These are phyloP conservation scores for Logfia minima DNA, from an alignment of 129 eudicot species.

Conservation along the genomic window DNA sequence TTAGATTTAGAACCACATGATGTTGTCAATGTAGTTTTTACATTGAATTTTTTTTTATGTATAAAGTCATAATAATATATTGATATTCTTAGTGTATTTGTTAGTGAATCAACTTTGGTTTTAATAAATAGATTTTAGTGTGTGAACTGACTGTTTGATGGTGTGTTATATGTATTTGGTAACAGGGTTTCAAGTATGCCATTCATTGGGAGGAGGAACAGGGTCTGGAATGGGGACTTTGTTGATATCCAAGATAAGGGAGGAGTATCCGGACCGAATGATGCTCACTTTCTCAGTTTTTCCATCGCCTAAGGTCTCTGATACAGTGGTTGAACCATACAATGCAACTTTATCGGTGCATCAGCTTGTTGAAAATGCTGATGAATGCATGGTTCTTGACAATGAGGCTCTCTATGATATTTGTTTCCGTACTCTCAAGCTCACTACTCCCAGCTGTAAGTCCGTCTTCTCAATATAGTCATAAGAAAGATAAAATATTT, in stretches of 20 bases:
- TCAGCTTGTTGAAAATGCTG: conserved; percentile 81
- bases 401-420: conserved; percentile 77
- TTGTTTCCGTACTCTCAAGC: conserved; percentile 79
- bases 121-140: not conserved
- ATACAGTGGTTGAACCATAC: conserved; percentile 81
- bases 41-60: not conserved
- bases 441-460: conserved; percentile 90
- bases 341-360: conserved; percentile 80
- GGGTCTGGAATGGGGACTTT: conserved; percentile 81
- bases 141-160: conserved; percentile 18
- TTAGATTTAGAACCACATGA: conserved; percentile 1
- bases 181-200: conserved; percentile 80
- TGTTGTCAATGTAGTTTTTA: too few species aligned
- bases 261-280: conserved; percentile 82
- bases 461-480: conserved; percentile 7
- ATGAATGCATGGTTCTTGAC: conserved; percentile 83
- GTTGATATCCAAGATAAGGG: conserved; percentile 74
- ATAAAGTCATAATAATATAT: not conserved
- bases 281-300: conserved; percentile 82
- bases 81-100: not conserved
- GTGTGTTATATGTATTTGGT: not conserved
- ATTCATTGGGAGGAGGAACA: conserved; percentile 80
- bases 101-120: not conserved
- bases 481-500: not conserved
- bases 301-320: conserved; percentile 79